Evolutionary conservation across 345 rosid species (phyloP).

Genomic region (Excoecaria agallocha): DNA sequence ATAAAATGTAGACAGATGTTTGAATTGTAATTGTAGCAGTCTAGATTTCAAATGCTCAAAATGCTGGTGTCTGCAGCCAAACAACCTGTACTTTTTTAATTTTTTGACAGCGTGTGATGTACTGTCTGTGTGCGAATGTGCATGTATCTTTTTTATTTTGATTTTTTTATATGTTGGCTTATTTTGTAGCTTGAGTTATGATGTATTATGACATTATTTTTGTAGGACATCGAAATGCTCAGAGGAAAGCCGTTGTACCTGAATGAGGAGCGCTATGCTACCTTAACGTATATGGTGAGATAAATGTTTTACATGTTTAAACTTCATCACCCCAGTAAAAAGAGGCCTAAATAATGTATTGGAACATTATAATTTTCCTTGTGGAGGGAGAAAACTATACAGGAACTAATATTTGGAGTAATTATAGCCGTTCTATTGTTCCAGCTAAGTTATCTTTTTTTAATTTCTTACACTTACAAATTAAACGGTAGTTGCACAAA

Average conservation of each 20-base stretch:
- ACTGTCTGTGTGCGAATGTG: too few species aligned
- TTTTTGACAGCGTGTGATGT: neutral
- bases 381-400: neutral
- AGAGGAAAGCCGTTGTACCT: constrained; percentile 90
- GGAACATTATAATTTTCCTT: neutral
- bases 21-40: neutral
- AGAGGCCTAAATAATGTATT: neutral
- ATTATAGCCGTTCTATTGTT: too few species aligned
- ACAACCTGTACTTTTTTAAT: too few species aligned
- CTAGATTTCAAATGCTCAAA: too few species aligned
- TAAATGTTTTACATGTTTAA: constrained; percentile 9
- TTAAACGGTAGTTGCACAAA: too few species aligned
- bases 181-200: neutral
- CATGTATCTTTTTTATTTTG: neutral
- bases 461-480: too few species aligned
- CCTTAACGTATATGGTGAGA: constrained; percentile 74
- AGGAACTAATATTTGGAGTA: too few species aligned
- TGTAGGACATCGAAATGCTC: constrained; percentile 64
- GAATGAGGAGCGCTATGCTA: constrained; percentile 96
- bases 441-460: too few species aligned
- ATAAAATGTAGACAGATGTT: neutral
- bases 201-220: neutral
- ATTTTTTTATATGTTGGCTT: neutral
- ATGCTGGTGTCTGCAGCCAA: too few species aligned
- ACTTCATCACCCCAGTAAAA: neutral